Percentiles rank a stretch among this genome's conserved stretches.
Evolutionary conservation across 345 rosid species (phyloP).

Genomic region (Pseudoturritis turrita): DNA sequence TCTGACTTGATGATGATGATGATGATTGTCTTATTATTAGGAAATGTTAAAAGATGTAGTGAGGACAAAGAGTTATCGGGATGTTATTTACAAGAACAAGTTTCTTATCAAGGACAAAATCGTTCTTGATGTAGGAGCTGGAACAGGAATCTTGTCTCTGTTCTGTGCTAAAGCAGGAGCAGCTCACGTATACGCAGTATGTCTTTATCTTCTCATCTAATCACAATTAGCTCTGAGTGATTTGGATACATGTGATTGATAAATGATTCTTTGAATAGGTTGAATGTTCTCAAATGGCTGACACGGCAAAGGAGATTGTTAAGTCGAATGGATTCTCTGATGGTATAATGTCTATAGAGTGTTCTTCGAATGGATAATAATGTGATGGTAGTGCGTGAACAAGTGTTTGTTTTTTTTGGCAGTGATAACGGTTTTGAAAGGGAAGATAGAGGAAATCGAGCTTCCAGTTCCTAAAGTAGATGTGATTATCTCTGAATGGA

Average conservation of each 20-base stretch:
- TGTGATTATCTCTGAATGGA: slow-evolving; percentile 92
- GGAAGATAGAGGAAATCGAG: slow-evolving; percentile 86
- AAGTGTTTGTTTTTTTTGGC: slow-evolving; percentile 18
- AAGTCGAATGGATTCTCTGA: slow-evolving; percentile 69
- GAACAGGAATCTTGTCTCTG: slow-evolving; percentile 89
- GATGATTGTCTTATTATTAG: slow-evolving; percentile 35
- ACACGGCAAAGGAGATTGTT: slow-evolving; percentile 83
- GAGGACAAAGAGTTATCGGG: slow-evolving; percentile 87
- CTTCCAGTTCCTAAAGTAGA: slow-evolving; percentile 78
- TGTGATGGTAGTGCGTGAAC: neutral
- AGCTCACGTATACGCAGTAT: slow-evolving; percentile 80
- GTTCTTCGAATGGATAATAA: neutral
- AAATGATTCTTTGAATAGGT: slow-evolving; percentile 40
- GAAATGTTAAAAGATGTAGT: slow-evolving; percentile 95
- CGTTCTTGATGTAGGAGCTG: slow-evolving; percentile 95
- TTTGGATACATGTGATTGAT: neutral
- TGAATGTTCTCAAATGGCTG: slow-evolving; percentile 91
- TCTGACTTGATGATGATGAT: neutral
- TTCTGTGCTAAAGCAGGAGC: slow-evolving; percentile 98
- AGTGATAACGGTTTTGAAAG: slow-evolving; percentile 90
- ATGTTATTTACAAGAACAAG: slow-evolving; percentile 85
- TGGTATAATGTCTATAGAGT: slow-evolving; percentile 35
- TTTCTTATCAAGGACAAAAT: slow-evolving; percentile 80
- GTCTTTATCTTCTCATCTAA: slow-evolving; percentile 9
- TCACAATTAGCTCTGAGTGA: neutral